Conservation (phyloP, 2,329 filamentous ascomycete genomes). For the Penicillium crustosum region DNA sequence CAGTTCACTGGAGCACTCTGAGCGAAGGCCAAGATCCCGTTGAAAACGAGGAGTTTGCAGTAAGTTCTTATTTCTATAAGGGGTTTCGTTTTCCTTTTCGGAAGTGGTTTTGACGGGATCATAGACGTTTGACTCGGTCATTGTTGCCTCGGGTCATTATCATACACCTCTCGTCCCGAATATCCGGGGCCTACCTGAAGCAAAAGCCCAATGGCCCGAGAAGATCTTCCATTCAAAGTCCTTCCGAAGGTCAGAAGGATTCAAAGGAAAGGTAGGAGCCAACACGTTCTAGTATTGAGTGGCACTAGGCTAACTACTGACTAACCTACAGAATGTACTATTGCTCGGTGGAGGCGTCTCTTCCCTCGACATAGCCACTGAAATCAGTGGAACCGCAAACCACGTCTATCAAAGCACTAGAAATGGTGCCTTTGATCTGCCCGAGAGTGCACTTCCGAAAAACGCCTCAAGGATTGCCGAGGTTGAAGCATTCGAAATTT, state of each 20-base stretch:
- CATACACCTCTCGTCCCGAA: constrained; percentile 53
- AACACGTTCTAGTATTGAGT: not conserved
- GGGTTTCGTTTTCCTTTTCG: not conserved
- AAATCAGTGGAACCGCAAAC: constrained; percentile 48
- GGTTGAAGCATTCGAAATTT: constrained; percentile 48
- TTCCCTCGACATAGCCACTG: constrained; percentile 55
- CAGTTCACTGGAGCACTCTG: constrained; percentile 52
- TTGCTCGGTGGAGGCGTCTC: constrained; percentile 59
- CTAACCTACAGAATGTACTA: constrained; percentile 49
- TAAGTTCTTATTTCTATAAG: not conserved
- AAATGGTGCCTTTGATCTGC: constrained; percentile 61
- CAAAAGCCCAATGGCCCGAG: constrained; percentile 48
- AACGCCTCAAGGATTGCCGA: constrained; percentile 55
- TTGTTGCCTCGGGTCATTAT: constrained; percentile 58
- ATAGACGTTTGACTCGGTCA: constrained; percentile 50
- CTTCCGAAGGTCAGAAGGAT: constrained; percentile 49
- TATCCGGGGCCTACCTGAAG: constrained; percentile 49
- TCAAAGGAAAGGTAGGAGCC: constrained; percentile 54
- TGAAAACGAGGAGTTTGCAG: constrained; percentile 9
- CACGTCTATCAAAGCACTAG: constrained; percentile 58
- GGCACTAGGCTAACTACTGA: not conserved
- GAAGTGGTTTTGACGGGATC: not conserved
- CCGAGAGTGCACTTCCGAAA: constrained; percentile 53
- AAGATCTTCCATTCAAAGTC: constrained; percentile 54
- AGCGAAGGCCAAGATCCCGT: constrained; percentile 7